Conservation (phyloP, 2,329 filamentous ascomycete species). For the Chaetomiaceae sp. region DNA sequence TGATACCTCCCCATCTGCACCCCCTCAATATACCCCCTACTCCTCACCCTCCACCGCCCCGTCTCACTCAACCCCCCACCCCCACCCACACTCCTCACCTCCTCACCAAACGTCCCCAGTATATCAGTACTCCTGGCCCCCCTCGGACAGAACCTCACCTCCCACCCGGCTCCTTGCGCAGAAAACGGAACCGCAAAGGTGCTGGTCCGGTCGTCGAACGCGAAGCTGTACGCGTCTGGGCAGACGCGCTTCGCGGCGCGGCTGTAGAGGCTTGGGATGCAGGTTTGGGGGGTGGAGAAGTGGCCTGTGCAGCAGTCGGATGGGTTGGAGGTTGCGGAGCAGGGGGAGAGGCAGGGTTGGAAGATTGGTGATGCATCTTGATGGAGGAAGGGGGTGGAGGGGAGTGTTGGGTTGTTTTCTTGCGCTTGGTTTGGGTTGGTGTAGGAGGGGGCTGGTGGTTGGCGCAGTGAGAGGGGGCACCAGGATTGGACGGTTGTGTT, state of each 20-base stretch:
- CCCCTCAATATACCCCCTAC: conserved; percentile 35
- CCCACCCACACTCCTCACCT: conserved; percentile 46
- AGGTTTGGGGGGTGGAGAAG: conserved; percentile 59
- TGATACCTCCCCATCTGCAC: neutral
- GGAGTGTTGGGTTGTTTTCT: neutral
- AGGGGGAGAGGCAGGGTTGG: conserved; percentile 74
- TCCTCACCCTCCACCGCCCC: conserved; percentile 32
- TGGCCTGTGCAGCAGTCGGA: conserved; percentile 72
- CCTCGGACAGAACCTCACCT: conserved; percentile 71
- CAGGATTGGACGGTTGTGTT: conserved; percentile 57
- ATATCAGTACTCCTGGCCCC: conserved; percentile 59
- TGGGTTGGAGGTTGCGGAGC: conserved; percentile 61
- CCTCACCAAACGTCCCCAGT: conserved; percentile 45
- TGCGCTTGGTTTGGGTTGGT: conserved; percentile 50
- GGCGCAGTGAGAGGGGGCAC: conserved; percentile 80
- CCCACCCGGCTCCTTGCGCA: conserved; percentile 59
- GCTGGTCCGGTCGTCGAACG: conserved; percentile 55
- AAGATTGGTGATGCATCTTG: conserved; percentile 65
- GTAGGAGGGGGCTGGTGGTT: conserved; percentile 61
- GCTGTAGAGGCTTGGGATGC: conserved; percentile 65
- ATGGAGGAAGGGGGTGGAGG: conserved; percentile 46
- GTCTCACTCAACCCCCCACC: conserved; percentile 37
- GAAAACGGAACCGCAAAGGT: conserved; percentile 61
- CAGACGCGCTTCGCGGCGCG: conserved; percentile 68
- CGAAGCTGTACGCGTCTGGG: conserved; percentile 80